Conservation (phyloP, 129 eudicot genomes). For the Artemisia tridentata region DNA sequence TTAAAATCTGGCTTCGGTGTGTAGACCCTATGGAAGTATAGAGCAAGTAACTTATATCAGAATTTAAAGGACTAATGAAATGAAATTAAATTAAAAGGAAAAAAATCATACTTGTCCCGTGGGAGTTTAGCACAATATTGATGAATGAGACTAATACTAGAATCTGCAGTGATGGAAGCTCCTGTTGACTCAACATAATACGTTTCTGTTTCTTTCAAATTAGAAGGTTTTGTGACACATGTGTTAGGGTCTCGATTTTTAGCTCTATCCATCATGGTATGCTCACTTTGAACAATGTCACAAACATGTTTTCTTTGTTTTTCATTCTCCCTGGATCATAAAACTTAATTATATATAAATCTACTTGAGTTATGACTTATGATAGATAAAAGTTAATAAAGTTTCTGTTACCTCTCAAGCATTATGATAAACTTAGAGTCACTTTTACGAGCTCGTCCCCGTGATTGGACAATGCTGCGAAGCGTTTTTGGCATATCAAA, state of each 20-base stretch:
- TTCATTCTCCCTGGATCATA: slow-evolving; percentile 52
- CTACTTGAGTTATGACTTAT: not conserved
- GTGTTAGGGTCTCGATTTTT: slow-evolving; percentile 38
- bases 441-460: slow-evolving; percentile 57
- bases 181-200: slow-evolving; percentile 36
- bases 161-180: slow-evolving; percentile 62
- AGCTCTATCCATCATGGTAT: slow-evolving; percentile 43
- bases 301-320: slow-evolving; percentile 54
- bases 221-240: slow-evolving; percentile 30
- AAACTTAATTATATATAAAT: not conserved
- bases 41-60: too few species aligned
- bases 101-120: slow-evolving; percentile 41
- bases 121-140: slow-evolving; percentile 65
- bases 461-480: slow-evolving; percentile 57
- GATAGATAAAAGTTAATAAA: slow-evolving; percentile 9
- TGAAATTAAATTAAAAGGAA: not conserved
- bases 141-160: slow-evolving; percentile 52
- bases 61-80: too few species aligned
- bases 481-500: slow-evolving; percentile 68
- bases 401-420: slow-evolving; percentile 64
- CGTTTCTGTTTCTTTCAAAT: slow-evolving; percentile 30
- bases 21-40: not conserved
- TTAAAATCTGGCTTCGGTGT: slow-evolving; percentile 49
- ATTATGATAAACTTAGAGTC: slow-evolving; percentile 49
- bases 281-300: slow-evolving; percentile 52